phyloP scores from a whole-genome alignment of 2,329 filamentous ascomycete species.

The Neofusicoccum kwambonambiense region DNA sequence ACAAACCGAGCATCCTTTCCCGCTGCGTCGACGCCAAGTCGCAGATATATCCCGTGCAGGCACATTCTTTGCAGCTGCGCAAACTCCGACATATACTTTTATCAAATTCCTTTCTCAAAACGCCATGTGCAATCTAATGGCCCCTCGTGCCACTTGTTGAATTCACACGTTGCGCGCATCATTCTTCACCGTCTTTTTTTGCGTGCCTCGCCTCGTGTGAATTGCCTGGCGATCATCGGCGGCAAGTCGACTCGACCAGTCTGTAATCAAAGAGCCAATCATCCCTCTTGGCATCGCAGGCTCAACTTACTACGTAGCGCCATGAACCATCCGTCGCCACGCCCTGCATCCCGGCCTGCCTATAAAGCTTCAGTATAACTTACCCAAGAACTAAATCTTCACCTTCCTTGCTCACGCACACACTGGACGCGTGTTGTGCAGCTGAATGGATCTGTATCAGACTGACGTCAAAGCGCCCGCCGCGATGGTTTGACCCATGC shows the following conservation, averaged over 20 bases:
- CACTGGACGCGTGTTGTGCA: not conserved
- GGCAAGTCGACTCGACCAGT: not conserved
- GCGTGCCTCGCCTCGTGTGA: not conserved
- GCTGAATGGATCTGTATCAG: not conserved
- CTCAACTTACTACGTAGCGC: not conserved
- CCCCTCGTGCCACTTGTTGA: not conserved
- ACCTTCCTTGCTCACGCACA: not conserved
- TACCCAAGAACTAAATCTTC: not conserved
- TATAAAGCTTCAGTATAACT: not conserved
- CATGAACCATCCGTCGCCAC: not conserved
- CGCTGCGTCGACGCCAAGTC: not conserved
- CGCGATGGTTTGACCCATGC: not conserved
- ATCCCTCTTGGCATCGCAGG: not conserved
- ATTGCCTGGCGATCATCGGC: not conserved
- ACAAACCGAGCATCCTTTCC: conserved; percentile 8
- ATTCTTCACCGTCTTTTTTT: conserved; percentile 8
- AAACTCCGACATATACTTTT: not conserved
- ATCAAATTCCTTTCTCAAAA: conserved; percentile 9
- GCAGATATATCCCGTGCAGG: not conserved
- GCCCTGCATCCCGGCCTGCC: not conserved
- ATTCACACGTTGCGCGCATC: not conserved
- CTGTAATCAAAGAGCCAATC: not conserved
- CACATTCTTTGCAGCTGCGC: not conserved
- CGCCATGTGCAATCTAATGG: conserved; percentile 4
- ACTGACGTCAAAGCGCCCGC: not conserved